Evolutionary conservation across 768 basidiomycete species (phyloP), one percentile per base, ranked within the genome.

Genomic region (Russula vinacea): DNA sequence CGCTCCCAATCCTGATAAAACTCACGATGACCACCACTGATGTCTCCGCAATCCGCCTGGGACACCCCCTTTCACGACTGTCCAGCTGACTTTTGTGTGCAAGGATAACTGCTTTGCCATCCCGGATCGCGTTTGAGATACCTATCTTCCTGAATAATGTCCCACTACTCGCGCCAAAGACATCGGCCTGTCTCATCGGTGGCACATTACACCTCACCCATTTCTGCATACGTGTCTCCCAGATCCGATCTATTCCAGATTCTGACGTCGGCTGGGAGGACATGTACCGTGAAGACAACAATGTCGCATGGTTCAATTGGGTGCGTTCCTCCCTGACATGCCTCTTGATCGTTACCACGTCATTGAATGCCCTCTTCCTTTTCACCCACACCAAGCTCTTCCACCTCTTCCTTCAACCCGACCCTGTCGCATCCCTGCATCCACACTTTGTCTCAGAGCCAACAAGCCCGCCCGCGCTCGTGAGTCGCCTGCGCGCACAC

Each of bases 71-170:
- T 45, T 16, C 26, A 13, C 24, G 33, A 22, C 7, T 8, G n/a
- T 57, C 40, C n/a, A n/a, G n/a, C n/a, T 73, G 47, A 62, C 50
- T 16, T 29, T n/a, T 33, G 39, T 60, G 24, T 26, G 42, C 49
- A 61, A 92, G 89, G 64, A 76, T 90, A 26, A 75, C 77, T 19
- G 78, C 80, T 24, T 76, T 91, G 39, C 91, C 90, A 2, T 89
- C 90, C 11, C 76, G 77, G 40, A 82, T 93, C 54, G 83, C 87
- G 45, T 92, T 93, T 70, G 83, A 92, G 71, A 80, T 92, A n/a
- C 83, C 88, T 10, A 78, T 90, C 55, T 90, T 93, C 71, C 91
- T 90, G n/a, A 78, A 88, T 69, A 90, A 93, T 70, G 68, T 92
- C 24, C 89, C 90, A 9, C 76, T 91, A 1, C 91, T 91, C 1